phyloP scores from a whole-genome alignment of 2,329 filamentous ascomycete species.

The Neonectria ditissima region DNA sequence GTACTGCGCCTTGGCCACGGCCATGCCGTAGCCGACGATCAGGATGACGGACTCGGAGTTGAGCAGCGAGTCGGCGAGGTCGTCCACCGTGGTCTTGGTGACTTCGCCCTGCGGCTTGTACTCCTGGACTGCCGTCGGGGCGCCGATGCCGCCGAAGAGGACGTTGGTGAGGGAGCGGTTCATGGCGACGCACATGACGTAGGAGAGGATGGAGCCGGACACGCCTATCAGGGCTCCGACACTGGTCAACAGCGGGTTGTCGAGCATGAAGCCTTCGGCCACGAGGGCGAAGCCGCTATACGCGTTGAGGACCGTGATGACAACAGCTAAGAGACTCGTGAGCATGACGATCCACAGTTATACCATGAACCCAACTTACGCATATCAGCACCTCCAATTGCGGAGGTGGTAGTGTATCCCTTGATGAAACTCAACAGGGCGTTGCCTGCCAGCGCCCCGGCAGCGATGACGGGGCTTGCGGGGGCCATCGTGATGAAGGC shows the following conservation, averaged over 20 bases:
- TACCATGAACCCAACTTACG: slow-evolving; percentile 55
- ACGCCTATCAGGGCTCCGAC: slow-evolving; percentile 90
- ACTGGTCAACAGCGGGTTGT: slow-evolving; percentile 86
- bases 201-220: slow-evolving; percentile 88
- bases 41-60: slow-evolving; percentile 89
- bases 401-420: slow-evolving; percentile 87
- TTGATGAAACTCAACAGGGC: slow-evolving; percentile 84
- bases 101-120: slow-evolving; percentile 85
- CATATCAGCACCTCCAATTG: slow-evolving; percentile 95
- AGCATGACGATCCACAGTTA: slow-evolving; percentile 12
- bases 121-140: slow-evolving; percentile 68
- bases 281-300: slow-evolving; percentile 93
- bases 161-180: slow-evolving; percentile 91
- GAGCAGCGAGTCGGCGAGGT: slow-evolving; percentile 79
- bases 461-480: slow-evolving; percentile 81
- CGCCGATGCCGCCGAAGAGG: slow-evolving; percentile 83
- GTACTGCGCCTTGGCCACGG: slow-evolving; percentile 92
- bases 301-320: slow-evolving; percentile 90
- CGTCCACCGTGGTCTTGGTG: slow-evolving; percentile 82
- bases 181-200: slow-evolving; percentile 91
- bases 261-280: slow-evolving; percentile 91
- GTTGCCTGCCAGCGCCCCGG: slow-evolving; percentile 80
- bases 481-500: slow-evolving; percentile 86
- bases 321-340: slow-evolving; percentile 65
- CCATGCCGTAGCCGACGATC: slow-evolving; percentile 93